These are phyloP conservation scores for Podospora tetraspora DNA, from an alignment of 495 filamentous ascomycete genomes.

Conservation along the genomic window DNA sequence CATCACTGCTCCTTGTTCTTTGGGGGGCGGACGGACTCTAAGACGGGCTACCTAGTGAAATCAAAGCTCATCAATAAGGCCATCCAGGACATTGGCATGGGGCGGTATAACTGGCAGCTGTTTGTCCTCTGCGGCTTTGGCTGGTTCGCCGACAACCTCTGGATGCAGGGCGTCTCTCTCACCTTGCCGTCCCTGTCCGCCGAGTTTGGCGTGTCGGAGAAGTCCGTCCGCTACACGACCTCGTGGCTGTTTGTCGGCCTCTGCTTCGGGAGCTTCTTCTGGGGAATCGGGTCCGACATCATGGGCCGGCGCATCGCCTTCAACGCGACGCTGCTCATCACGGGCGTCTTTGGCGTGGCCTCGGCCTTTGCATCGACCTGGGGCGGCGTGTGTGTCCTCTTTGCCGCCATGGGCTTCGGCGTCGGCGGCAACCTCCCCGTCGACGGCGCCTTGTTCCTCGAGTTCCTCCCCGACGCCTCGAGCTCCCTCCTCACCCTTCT, in stretches of 20 bases:
- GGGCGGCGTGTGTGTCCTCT: constrained; percentile 55
- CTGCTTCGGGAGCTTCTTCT: constrained; percentile 68
- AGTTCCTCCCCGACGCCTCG: constrained; percentile 72
- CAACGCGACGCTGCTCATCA: constrained; percentile 67
- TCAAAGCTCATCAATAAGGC: constrained; percentile 64
- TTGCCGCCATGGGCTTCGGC: constrained; percentile 45
- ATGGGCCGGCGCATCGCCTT: constrained; percentile 70
- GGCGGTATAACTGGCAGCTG: constrained; percentile 77
- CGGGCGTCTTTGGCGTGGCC: constrained; percentile 64
- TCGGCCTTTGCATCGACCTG: constrained; percentile 65
- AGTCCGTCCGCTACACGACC: constrained; percentile 49
- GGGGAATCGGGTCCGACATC: constrained; percentile 74
- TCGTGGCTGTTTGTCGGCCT: constrained; percentile 54
- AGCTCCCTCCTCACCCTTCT: constrained; percentile 72
- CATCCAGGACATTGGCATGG: constrained; percentile 84
- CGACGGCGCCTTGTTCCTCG: constrained; percentile 72
- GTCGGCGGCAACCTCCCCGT: constrained; percentile 73
- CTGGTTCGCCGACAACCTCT: constrained; percentile 53
- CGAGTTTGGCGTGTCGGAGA: constrained; percentile 57
- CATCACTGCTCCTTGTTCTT: neutral
- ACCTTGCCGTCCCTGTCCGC: constrained; percentile 64
- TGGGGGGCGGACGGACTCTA: neutral
- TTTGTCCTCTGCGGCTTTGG: constrained; percentile 81
- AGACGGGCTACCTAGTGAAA: constrained; percentile 36
- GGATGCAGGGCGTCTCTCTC: constrained; percentile 56